Percentiles rank a stretch among this genome's conserved stretches.
phyloP scores from a whole-genome alignment of 2,329 filamentous ascomycete genomes.

The Endoconidiophora polonica region DNA sequence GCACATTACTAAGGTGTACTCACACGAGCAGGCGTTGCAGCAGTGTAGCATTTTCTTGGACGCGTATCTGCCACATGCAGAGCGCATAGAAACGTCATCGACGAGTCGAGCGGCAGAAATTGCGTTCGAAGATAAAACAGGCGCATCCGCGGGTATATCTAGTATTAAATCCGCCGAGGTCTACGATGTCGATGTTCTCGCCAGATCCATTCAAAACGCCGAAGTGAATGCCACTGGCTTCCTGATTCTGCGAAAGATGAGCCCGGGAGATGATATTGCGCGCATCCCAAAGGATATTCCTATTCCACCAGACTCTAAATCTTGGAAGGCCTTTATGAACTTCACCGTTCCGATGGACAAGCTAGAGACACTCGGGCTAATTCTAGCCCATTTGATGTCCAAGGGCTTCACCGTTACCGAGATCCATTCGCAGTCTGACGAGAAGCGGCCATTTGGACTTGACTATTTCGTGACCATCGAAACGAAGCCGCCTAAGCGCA shows the following conservation, averaged over 20 bases:
- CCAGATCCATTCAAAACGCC: slow-evolving; percentile 52
- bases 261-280: slow-evolving; percentile 12
- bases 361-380: slow-evolving; percentile 4
- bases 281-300: slow-evolving; percentile 10
- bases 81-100: slow-evolving; percentile 67
- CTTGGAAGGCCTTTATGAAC: slow-evolving; percentile 10
- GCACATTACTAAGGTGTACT: slow-evolving; percentile 63
- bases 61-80: slow-evolving; percentile 51
- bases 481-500: slow-evolving; percentile 6
- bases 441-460: slow-evolving; percentile 9
- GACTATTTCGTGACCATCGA: slow-evolving; percentile 11
- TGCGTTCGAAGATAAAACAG: slow-evolving; percentile 40
- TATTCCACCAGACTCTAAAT: neutral
- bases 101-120: slow-evolving; percentile 76
- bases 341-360: slow-evolving; percentile 4
- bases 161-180: slow-evolving; percentile 55
- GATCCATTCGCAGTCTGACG: slow-evolving; percentile 9
- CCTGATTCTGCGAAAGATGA: slow-evolving; percentile 40
- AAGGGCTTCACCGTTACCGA: slow-evolving; percentile 6
- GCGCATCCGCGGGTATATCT: slow-evolving; percentile 59
- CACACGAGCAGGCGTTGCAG: slow-evolving; percentile 88
- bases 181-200: slow-evolving; percentile 53
- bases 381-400: slow-evolving; percentile 2
- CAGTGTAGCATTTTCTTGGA: slow-evolving; percentile 69
- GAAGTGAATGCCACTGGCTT: slow-evolving; percentile 67